phyloP scores from a whole-genome alignment of 345 rosid species.

The Rhizophora mangle region DNA sequence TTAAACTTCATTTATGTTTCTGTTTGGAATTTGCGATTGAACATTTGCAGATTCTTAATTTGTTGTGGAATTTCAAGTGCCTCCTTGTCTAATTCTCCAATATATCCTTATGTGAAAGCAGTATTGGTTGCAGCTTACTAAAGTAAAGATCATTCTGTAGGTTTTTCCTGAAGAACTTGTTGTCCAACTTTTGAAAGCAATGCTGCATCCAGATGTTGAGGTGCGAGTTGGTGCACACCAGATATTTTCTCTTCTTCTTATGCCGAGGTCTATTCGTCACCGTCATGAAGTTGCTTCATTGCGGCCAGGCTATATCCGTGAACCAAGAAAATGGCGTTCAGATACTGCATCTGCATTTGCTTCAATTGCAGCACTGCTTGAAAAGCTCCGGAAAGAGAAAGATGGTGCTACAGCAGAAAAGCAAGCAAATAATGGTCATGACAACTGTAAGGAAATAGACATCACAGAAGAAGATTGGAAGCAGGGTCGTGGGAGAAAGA shows the following conservation, averaged over 20 bases:
- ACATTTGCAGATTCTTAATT: background rate
- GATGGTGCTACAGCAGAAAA: conserved; percentile 51
- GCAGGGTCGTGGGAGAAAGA: conserved; percentile 43
- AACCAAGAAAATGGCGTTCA: conserved; percentile 63
- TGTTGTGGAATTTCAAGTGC: background rate
- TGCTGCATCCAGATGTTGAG: conserved; percentile 82
- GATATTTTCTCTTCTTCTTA: conserved; percentile 75
- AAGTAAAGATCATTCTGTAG: conserved; percentile 28
- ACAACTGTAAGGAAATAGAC: conserved; percentile 46
- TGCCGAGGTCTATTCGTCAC: conserved; percentile 52
- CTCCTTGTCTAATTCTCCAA: background rate
- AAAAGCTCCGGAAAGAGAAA: conserved; percentile 79
- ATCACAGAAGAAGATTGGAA: conserved; percentile 45
- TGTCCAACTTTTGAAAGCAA: conserved; percentile 70
- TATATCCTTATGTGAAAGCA: background rate
- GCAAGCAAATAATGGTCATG: conserved; percentile 37
- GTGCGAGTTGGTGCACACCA: conserved; percentile 87
- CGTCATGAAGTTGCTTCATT: conserved; percentile 52
- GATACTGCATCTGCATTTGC: conserved; percentile 63
- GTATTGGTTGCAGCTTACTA: conserved; percentile 12
- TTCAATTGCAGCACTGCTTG: conserved; percentile 72
- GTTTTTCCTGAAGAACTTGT: conserved; percentile 83
- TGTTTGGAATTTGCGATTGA: background rate
- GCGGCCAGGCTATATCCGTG: conserved; percentile 54
- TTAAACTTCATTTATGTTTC: background rate